Evolutionary conservation across 768 basidiomycete species (phyloP), one percentile per base, ranked within the genome.

Genomic region (Tubosaeta sp.): DNA sequence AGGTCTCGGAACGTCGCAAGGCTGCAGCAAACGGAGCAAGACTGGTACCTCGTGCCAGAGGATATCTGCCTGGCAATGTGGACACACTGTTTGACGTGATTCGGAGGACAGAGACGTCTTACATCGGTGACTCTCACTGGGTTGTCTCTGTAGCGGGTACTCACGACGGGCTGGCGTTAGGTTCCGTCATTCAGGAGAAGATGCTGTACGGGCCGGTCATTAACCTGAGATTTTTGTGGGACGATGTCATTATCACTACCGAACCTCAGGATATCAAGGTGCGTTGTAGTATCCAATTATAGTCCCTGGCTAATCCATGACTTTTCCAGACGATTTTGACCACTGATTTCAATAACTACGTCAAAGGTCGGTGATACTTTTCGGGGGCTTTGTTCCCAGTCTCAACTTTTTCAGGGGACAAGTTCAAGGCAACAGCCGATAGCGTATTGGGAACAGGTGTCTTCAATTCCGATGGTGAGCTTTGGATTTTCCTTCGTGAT

Each of bases 381-480:
- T 13, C 0, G 11, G 14, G 17, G n/a, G 14, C 7, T 35, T 44
- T 9, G 19, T 5, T 42, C 6, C 12, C 19, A 3, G 29, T 33
- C 8, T 53, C 22, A 53, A 14, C 37, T 19, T 35, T 38, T 10
- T 2, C 50, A 76, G 74, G 74, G 1, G 59, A 56, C 14, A 59
- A 56, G 14, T 72, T 76, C 49, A 60, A 59, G 37, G 53, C 60
- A 38, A 61, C 64, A 14, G 65, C 71, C 16, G 41, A 63, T 26
- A 57, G 61, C 11, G 64, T 80, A 13, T 59, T 81, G 14, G 81
- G 81, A 14, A 74, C 70, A 0, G 82, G 83, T 6, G 74, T 83
- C 6, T 83, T 84, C 65, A 82, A 80, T 54, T 74, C 77, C 3
- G 78, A 80, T 59, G 77, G 78, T 74, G 50, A 48, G 66, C 13